Base-by-base conservation (phyloP, 352 stramenopile genomes). In the Phytophthora chlamydospora region DNA sequence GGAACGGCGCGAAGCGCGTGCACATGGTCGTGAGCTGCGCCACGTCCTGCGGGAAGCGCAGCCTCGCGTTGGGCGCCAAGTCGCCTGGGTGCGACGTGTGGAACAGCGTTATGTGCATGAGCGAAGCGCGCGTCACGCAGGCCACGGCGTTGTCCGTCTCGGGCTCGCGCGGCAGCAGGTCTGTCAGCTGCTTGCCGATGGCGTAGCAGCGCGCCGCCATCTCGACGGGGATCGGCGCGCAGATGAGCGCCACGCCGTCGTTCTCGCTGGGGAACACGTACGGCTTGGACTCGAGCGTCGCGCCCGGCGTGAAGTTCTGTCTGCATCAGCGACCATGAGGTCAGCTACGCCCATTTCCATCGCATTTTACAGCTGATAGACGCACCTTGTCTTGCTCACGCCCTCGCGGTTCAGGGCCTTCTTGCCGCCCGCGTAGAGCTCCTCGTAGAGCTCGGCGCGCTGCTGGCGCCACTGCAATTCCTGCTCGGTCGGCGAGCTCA, bases 21-120 rank as follows among this genome's bases (percentile, higher is more conserved):
- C 75, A 76, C 40, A 90, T 69, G n/a, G 29, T 45, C 9, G 50
- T 64, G 9, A 93, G 62, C 33, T 75, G 74, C 7, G 36, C 63
- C 46, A 90, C 73, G 53, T 91, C 78, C 39, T 78, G 45, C 6
- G 46, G 27, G 35, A 73, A 68, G 1, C 73, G 78, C 4, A 57
- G 31, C 35, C 59, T 78, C 12, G 77, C 75, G 29, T 75, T 50
- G 0, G 80, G 77, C 2, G 82, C 60, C 33, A 90, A 50, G 12
- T 88, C 80, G 24, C 78, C 68, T 5, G 83, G 83, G 43, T 90
- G 81, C 11, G 83, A 93, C 42, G 83, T 90, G 68, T 93, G 83
- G 60, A 90, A 91, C 8, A 93, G 63, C 52, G 83, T 93, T 58
- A 93, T 63, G 65, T 93, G 83, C 83, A 93, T 90, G 29, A 86